A percentile compares a stretch with the other conserved stretches of the same genome.
phyloP scores from a whole-genome alignment of 1,284 basidiomycete genomes.

The Ganoderma multipileum region DNA sequence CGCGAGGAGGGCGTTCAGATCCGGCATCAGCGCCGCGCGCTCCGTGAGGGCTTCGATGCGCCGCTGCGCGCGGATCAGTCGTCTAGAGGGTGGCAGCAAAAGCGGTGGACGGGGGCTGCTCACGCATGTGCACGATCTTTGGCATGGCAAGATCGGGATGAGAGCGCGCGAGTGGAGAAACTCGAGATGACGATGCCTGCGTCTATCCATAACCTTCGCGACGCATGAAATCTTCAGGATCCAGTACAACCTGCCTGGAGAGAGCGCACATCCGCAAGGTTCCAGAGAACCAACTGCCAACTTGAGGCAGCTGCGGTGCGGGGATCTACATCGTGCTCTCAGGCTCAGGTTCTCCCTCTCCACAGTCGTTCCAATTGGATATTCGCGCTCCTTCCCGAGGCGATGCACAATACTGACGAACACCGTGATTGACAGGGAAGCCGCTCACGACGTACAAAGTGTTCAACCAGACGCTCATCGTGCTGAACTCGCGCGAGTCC shows the following conservation, averaged over 20 bases:
- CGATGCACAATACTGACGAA: background rate
- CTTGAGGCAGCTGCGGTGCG: background rate
- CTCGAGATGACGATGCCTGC: background rate
- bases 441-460: slow-evolving; percentile 34
- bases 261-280: background rate
- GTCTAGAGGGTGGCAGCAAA: background rate
- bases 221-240: background rate
- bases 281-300: background rate
- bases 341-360: background rate
- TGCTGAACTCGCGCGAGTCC: slow-evolving; percentile 38
- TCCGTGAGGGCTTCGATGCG: background rate
- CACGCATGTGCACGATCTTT: background rate
- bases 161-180: background rate
- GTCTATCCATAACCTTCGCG: background rate
- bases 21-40: background rate
- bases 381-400: background rate
- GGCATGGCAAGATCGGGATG: background rate
- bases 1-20: background rate
- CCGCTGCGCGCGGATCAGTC: background rate
- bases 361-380: background rate
- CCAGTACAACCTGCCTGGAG: background rate
- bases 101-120: background rate
- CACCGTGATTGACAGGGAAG: slow-evolving; percentile 8
- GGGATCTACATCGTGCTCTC: background rate
- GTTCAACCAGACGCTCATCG: slow-evolving; percentile 30